Evolutionary conservation across 345 rosid genomes (phyloP), one percentile per base, ranked within the genome.

Genomic region (Salix udensis): DNA sequence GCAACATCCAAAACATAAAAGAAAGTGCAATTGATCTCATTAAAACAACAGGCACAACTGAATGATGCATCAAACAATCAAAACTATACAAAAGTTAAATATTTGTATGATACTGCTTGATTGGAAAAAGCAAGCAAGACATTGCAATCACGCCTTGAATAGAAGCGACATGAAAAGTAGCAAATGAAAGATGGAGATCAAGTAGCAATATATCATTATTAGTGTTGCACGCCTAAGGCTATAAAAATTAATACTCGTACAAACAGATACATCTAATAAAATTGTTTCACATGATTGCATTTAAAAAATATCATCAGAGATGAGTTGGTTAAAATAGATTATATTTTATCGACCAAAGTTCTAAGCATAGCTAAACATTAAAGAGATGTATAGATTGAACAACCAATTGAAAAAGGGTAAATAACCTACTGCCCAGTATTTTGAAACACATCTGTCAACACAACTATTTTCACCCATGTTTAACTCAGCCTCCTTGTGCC

Each of bases 381-480:
- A 58, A 23, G 64, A 58, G 14, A 9, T 4, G 28, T 64, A 68
- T 26, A 67, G 36, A 21, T 30, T 12, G 58, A 75, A 2, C 16
- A 15, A 21, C 12, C 36, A 48, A 24, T 19, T 46, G 26, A 36
- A 66, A 21, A 31, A 24, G 67, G 26, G 44, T 2, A 48, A 65
- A 65, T 34, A 75, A 76, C 81, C 14, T 80, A 96, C 97, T 95
- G 89, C 94, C 97, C 94, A 91, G 83, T 96, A 96, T 74, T 94
- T 94, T 50, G 97, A 87, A 80, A 91, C 98, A 79, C 98, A 96
- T 69, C 99, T 97, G 80, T 96, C 98, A 52, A 96, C 94, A 94
- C 99, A 96, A 74, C 93, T 96, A 76, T 92, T 96, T 83, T 96
- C 99, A 70, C 97, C 99, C 98, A 92, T 94, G 85, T 94, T 96